Conservation (phyloP, 257 asterid genomes). For the Nicotiana tabacum region DNA sequence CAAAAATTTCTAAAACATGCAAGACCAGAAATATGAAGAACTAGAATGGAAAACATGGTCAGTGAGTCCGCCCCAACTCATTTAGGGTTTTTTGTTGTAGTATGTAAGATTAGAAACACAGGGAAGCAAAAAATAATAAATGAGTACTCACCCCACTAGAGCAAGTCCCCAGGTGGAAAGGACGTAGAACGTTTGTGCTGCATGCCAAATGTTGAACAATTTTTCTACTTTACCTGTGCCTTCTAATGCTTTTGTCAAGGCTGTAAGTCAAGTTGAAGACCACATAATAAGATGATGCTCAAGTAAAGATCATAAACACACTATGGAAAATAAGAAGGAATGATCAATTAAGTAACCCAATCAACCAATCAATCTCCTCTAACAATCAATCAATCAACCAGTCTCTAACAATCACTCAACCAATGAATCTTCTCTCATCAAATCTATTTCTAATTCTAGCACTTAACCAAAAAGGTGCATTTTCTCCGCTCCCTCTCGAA, state of each 20-base stretch:
- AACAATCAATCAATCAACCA: neutral
- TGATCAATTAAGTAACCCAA: neutral
- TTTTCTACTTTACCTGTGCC: constrained; percentile 72
- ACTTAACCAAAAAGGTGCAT: neutral
- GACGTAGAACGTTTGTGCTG: constrained; percentile 70
- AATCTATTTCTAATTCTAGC: neutral
- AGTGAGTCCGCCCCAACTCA: neutral
- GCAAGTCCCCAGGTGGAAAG: constrained; percentile 95
- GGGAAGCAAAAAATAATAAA: neutral
- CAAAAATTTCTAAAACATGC: neutral
- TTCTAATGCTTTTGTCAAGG: constrained; percentile 59
- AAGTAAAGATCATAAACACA: neutral
- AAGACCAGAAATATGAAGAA: neutral
- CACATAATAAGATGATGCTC: neutral
- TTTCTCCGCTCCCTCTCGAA: neutral
- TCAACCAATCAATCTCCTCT: neutral
- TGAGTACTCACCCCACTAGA: constrained; percentile 57
- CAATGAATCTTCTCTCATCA: neutral
- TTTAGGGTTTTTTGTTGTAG: neutral
- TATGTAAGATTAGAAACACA: neutral
- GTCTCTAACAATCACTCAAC: neutral
- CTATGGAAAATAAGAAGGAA: neutral
- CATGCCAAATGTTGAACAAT: constrained; percentile 74
- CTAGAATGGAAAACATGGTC: neutral
- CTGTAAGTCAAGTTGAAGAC: constrained; percentile 35